Evolutionary conservation across 1,284 basidiomycete species (phyloP).

Genomic region (Coriolopsis trogii): DNA sequence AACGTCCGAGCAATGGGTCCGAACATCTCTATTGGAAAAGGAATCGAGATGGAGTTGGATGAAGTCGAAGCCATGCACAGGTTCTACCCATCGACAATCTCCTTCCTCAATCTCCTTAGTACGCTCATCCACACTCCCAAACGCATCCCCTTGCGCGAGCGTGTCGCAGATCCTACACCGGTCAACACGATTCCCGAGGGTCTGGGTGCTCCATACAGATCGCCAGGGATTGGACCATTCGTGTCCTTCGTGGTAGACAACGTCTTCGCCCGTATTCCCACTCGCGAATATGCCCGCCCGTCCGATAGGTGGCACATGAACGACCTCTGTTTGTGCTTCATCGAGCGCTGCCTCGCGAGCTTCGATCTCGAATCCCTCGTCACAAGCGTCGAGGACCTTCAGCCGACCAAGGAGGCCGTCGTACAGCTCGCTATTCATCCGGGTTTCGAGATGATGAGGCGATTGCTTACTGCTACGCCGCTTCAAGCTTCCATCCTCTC

Average conservation of each 20-base stretch:
- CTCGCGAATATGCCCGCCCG: conserved; percentile 74
- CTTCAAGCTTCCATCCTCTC: conserved; percentile 76
- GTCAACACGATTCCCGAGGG: conserved; percentile 77
- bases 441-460: conserved; percentile 85
- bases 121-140: conserved; percentile 82
- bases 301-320: conserved; percentile 89
- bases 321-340: conserved; percentile 82
- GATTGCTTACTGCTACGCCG: conserved; percentile 74
- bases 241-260: conserved; percentile 88
- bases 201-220: conserved; percentile 74
- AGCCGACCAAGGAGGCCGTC: conserved; percentile 54
- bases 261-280: conserved; percentile 74
- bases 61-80: conserved; percentile 82
- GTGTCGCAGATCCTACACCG: conserved; percentile 61
- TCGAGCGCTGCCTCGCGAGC: conserved; percentile 82
- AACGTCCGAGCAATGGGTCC: conserved; percentile 59
- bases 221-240: conserved; percentile 79
- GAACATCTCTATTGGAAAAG: conserved; percentile 58
- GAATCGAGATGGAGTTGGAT: conserved; percentile 82
- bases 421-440: conserved; percentile 74
- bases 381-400: conserved; percentile 49
- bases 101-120: conserved; percentile 84
- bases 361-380: conserved; percentile 79
- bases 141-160: conserved; percentile 60
- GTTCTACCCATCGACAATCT: conserved; percentile 85